Percentiles rank a stretch among this genome's conserved stretches.
phyloP scores from a whole-genome alignment of 495 filamentous ascomycete species.

The Filosporella fistucella region DNA sequence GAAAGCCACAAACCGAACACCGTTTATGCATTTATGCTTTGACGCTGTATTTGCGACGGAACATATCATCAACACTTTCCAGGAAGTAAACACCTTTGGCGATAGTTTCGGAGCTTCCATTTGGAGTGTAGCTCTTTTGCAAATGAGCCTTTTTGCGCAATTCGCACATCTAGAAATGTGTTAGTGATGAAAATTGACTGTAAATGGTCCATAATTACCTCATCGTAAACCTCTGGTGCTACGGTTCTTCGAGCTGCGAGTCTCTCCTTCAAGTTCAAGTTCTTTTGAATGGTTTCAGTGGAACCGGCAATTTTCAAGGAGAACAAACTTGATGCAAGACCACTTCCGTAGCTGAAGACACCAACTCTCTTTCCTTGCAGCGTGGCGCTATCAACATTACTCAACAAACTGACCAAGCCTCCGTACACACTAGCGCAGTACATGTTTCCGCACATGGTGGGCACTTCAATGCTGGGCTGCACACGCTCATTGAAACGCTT shows the following conservation, averaged over 20 bases:
- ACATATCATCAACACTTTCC: conserved; percentile 88
- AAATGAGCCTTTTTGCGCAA: conserved; percentile 92
- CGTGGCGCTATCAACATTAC: conserved; percentile 60
- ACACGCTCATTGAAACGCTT: conserved; percentile 91
- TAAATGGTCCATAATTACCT: conserved; percentile 25
- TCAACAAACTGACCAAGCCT: conserved; percentile 72
- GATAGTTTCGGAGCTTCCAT: conserved; percentile 74
- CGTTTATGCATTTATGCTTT: conserved; percentile 72
- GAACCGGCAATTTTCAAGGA: conserved; percentile 78
- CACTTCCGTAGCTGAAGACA: conserved; percentile 94
- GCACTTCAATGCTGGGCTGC: conserved; percentile 75
- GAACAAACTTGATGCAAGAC: conserved; percentile 86
- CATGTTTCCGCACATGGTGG: conserved; percentile 98
- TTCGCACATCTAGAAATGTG: conserved; percentile 68
- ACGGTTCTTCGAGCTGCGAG: conserved; percentile 68
- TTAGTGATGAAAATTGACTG: conserved; percentile 14
- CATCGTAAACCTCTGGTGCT: conserved; percentile 80
- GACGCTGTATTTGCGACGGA: conserved; percentile 80
- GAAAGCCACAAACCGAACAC: neutral
- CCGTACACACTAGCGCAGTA: conserved; percentile 94
- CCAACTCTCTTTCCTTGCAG: conserved; percentile 83
- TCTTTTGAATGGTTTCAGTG: conserved; percentile 69
- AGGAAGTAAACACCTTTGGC: conserved; percentile 83
- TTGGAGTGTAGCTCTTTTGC: conserved; percentile 81
- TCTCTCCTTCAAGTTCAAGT: conserved; percentile 73